These are phyloP conservation scores for Aspergillus kassunensis DNA, from an alignment of 495 filamentous ascomycete species.

Conservation along the genomic window DNA sequence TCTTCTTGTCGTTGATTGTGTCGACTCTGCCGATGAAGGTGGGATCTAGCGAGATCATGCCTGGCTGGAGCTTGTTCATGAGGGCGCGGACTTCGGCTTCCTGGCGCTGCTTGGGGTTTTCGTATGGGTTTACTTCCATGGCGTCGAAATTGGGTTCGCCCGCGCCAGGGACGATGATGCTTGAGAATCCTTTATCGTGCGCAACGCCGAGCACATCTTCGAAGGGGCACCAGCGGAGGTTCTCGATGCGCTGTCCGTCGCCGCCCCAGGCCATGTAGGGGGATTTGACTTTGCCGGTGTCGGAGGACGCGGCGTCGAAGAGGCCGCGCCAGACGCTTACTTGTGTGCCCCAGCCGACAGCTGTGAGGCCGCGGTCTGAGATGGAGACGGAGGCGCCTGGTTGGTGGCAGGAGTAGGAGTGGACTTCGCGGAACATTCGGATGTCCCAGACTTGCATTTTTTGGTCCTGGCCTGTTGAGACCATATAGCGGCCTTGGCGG, in stretches of 20 bases:
- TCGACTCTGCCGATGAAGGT: constrained; percentile 86
- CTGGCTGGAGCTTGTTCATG: constrained; percentile 89
- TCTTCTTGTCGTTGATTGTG: constrained; percentile 66
- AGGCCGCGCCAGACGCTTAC: constrained; percentile 86
- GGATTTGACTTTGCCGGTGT: constrained; percentile 74
- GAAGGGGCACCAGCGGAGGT: constrained; percentile 86
- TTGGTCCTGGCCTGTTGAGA: constrained; percentile 82
- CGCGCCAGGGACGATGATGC: constrained; percentile 84
- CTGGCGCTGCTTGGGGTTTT: constrained; percentile 86
- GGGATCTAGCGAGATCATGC: constrained; percentile 94
- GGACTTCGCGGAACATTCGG: constrained; percentile 86
- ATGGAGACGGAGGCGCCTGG: constrained; percentile 84
- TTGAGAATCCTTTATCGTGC: constrained; percentile 83
- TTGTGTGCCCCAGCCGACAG: constrained; percentile 89
- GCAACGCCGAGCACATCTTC: constrained; percentile 87
- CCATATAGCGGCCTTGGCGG: constrained; percentile 91
- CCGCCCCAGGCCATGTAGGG: constrained; percentile 95
- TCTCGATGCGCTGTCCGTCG: constrained; percentile 75
- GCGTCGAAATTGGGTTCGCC: constrained; percentile 97
- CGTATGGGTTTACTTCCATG: constrained; percentile 93
- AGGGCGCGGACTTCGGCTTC: constrained; percentile 86
- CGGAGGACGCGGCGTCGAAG: constrained; percentile 63
- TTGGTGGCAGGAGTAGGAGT: constrained; percentile 80
- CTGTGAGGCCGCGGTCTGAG: constrained; percentile 80
- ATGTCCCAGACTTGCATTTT: constrained; percentile 97